A percentile compares a stretch with the other conserved stretches of the same genome.
These are phyloP conservation scores for Saccharomycopsis oosterbeekiorum DNA, from an alignment of 805 yeast genomes.

Conservation along the genomic window DNA sequence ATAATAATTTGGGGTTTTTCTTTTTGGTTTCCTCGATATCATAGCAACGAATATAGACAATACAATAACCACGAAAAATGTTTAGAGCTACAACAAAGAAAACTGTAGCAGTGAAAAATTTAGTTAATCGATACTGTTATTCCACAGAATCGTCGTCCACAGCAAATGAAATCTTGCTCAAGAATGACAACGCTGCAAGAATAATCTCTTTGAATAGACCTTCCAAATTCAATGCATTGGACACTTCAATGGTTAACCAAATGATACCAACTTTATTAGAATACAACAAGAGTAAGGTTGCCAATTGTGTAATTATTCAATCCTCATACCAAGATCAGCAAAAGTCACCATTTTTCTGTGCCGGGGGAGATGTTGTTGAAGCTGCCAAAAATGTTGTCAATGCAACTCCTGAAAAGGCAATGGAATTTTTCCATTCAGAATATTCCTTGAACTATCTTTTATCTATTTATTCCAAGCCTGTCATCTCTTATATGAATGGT, in stretches of 20 bases:
- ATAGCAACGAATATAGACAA: not conserved
- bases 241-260: conserved; percentile 60
- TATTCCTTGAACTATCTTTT: conserved; percentile 72
- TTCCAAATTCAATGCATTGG: conserved; percentile 75
- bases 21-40: not conserved
- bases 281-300: conserved; percentile 58
- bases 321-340: conserved; percentile 47
- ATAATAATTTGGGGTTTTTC: not conserved
- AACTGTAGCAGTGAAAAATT: not conserved
- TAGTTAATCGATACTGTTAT: not conserved
- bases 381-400: conserved; percentile 53
- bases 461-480: conserved; percentile 74
- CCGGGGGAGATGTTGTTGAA: conserved; percentile 92
- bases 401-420: conserved; percentile 38
- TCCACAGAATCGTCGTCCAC: not conserved
- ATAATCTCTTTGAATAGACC: conserved; percentile 72
- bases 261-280: conserved; percentile 68
- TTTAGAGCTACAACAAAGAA: not conserved
- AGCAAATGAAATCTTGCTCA: conserved; percentile 28
- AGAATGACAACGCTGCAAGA: conserved; percentile 55
- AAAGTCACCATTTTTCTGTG: conserved; percentile 43
- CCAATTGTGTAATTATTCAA: conserved; percentile 47
- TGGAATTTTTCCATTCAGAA: conserved; percentile 67
- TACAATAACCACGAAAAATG: not conserved
- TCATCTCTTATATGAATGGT: conserved; percentile 80